These are phyloP conservation scores for Eremomyces bilateralis DNA, from an alignment of 495 filamentous ascomycete genomes.

Conservation along the genomic window DNA sequence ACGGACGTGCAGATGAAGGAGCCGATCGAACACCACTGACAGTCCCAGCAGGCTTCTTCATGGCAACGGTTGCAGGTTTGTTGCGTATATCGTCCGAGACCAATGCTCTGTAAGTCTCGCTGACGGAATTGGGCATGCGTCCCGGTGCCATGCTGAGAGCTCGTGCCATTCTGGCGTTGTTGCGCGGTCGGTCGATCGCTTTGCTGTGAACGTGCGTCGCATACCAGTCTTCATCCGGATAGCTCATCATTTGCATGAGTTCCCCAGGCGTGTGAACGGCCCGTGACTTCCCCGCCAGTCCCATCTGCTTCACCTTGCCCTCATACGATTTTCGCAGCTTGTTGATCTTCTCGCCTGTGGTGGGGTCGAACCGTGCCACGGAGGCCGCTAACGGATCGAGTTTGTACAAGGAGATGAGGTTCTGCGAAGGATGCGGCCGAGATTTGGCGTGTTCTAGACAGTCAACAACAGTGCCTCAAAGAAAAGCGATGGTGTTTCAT, in stretches of 20 bases:
- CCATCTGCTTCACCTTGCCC: conserved; percentile 39
- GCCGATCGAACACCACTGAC: not conserved
- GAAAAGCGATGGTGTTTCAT: too few species aligned
- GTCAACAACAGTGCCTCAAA: conserved; percentile 7
- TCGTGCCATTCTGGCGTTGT: conserved; percentile 31
- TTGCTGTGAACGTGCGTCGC: conserved; percentile 40
- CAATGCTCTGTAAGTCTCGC: conserved; percentile 33
- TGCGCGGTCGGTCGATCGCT: conserved; percentile 22
- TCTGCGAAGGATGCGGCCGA: conserved; percentile 34
- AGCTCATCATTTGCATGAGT: conserved; percentile 12
- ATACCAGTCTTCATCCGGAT: conserved; percentile 47
- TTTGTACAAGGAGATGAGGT: conserved; percentile 41
- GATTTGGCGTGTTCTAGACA: conserved; percentile 20
- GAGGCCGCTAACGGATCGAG: conserved; percentile 36
- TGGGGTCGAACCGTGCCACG: conserved; percentile 41
- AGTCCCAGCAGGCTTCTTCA: conserved; percentile 1
- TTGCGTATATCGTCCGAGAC: conserved; percentile 32
- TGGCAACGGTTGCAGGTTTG: conserved; percentile 20
- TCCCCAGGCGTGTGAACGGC: conserved; percentile 23
- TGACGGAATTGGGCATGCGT: conserved; percentile 15
- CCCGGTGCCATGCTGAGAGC: conserved; percentile 6
- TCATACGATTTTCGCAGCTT: conserved; percentile 56
- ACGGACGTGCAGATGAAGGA: conserved; percentile 1
- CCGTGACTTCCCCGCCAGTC: conserved; percentile 41
- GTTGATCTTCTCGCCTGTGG: conserved; percentile 50